Percentiles rank a stretch among this genome's conserved stretches.
Conservation (phyloP, 306 rosid species). For the Hippophae tibetana region DNA sequence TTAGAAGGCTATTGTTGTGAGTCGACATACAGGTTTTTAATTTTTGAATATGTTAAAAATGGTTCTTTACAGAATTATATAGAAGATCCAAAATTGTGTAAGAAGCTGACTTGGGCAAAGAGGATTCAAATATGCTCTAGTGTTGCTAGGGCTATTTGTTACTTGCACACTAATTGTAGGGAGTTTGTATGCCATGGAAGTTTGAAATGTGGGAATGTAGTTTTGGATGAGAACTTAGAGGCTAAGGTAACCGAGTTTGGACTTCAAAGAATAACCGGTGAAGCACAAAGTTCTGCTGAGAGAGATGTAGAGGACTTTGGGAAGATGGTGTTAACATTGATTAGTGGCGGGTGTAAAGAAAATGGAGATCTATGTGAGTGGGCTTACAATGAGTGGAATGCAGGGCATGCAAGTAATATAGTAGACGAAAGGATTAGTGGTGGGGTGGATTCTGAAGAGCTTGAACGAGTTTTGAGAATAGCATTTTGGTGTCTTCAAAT, state of each 20-base stretch:
- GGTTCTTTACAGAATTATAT: constrained; percentile 47
- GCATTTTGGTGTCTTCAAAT: constrained; percentile 79
- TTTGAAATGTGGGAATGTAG: constrained; percentile 47
- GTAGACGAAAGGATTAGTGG: constrained; percentile 46
- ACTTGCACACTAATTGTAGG: constrained; percentile 69
- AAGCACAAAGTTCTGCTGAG: constrained; percentile 37
- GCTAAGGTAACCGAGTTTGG: constrained; percentile 66
- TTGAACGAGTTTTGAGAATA: constrained; percentile 52
- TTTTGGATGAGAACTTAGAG: constrained; percentile 47
- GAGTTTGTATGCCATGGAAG: constrained; percentile 72
- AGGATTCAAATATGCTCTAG: constrained; percentile 57
- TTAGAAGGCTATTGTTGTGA: constrained; percentile 83
- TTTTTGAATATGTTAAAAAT: constrained; percentile 49
- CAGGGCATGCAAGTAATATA: constrained; percentile 35
- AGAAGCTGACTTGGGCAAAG: constrained; percentile 60
- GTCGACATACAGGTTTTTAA: constrained; percentile 37
- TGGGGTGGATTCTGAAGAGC: constrained; percentile 31
- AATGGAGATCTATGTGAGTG: constrained; percentile 36
- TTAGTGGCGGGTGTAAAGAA: constrained; percentile 34
- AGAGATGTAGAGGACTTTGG: constrained; percentile 65
- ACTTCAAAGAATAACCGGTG: constrained; percentile 32
- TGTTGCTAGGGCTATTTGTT: constrained; percentile 58
- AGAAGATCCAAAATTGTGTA: constrained; percentile 42
- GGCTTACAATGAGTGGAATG: constrained; percentile 54
- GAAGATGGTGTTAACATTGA: constrained; percentile 42